These are phyloP conservation scores for Plantago major DNA, from an alignment of 257 asterid species.

Conservation along the genomic window DNA sequence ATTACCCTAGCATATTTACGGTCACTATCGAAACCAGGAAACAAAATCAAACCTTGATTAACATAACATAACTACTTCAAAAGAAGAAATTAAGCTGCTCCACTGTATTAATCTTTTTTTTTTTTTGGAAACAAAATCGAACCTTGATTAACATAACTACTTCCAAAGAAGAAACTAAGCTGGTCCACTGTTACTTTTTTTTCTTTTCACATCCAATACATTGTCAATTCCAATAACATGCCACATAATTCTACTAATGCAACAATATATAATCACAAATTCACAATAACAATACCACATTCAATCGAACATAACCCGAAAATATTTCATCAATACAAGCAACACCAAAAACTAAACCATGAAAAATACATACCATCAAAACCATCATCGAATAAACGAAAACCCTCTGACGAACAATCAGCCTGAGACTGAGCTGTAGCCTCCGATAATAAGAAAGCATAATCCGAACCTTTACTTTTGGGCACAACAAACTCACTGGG, in stretches of 20 bases:
- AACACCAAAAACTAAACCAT: conserved; percentile 13
- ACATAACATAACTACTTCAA: no score
- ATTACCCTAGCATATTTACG: no score
- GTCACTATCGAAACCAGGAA: no score
- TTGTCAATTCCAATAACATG: neutral
- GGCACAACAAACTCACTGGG: conserved; percentile 53
- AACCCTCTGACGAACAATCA: conserved; percentile 31
- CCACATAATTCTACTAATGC: neutral
- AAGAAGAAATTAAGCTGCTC: no score
- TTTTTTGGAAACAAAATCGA: no score
- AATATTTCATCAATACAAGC: neutral
- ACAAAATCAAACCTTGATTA: neutral
- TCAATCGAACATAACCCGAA: neutral
- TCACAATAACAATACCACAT: neutral
- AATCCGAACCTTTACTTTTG: conserved; percentile 82
- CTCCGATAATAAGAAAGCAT: conserved; percentile 63
- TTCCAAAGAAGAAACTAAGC: no score
- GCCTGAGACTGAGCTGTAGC: conserved; percentile 60
- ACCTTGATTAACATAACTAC: no score
- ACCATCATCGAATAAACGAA: conserved; percentile 34
- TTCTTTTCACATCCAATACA: neutral
- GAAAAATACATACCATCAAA: conserved; percentile 41
- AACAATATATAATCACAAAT: conserved; percentile 5
- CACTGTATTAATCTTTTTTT: no score
- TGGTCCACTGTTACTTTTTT: no score